These are phyloP conservation scores for Arthrocladium fulminans DNA, from an alignment of 2,329 filamentous ascomycete genomes.

Conservation along the genomic window DNA sequence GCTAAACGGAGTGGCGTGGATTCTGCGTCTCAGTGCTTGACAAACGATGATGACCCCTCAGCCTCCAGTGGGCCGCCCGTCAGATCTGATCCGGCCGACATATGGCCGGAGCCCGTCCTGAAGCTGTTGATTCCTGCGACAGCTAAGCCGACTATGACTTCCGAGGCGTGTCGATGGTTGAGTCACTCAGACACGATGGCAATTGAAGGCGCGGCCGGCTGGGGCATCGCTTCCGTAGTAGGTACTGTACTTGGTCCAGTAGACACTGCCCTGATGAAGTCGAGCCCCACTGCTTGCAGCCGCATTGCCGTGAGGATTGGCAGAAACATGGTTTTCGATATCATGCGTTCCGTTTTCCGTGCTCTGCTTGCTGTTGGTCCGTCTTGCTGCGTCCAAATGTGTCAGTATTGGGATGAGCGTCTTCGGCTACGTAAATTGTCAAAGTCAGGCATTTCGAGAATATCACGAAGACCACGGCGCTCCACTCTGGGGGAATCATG, in stretches of 20 bases:
- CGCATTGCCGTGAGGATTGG: not conserved
- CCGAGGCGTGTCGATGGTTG: not conserved
- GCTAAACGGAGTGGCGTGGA: no score
- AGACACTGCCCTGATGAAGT: not conserved
- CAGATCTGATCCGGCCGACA: not conserved
- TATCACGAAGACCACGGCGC: no score
- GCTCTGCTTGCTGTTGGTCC: not conserved
- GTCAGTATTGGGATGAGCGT: not conserved
- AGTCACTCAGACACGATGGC: not conserved
- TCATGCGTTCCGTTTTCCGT: not conserved
- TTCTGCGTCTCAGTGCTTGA: no score
- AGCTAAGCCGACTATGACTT: not conserved
- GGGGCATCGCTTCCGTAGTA: not conserved
- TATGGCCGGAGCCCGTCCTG: not conserved
- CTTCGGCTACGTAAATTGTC: not conserved
- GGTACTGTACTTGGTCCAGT: not conserved
- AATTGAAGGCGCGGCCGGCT: not conserved
- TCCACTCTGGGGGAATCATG: no score
- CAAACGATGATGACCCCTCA: no score
- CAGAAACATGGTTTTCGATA: not conserved
- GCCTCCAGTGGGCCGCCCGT: not conserved
- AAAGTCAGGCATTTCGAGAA: not conserved
- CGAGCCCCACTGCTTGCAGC: not conserved
- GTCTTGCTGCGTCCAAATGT: not conserved
- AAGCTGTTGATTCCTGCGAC: not conserved